Percentiles rank a stretch among this genome's conserved stretches.
Evolutionary conservation across 1,139 yeast species (phyloP).

Genomic region (Sugiyamaella grinbergsii): DNA sequence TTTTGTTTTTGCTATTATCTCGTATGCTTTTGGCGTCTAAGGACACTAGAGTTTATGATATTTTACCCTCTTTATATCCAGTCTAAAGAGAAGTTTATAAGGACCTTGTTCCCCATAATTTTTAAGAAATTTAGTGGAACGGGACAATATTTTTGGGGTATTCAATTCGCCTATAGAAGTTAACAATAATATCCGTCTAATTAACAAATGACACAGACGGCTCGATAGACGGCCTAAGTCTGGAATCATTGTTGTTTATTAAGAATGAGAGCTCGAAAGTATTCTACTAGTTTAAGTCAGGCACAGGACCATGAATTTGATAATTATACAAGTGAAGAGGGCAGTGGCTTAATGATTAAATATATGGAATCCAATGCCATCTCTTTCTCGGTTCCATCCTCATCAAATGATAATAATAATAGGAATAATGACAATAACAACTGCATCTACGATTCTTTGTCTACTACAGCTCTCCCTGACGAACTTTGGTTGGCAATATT

Average conservation of each 20-base stretch:
- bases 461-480: constrained; percentile 29
- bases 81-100: not conserved
- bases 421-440: not conserved
- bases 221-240: not conserved
- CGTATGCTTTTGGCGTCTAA: not conserved
- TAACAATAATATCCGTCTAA: too few species aligned
- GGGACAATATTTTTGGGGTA: not conserved
- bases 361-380: too few species aligned
- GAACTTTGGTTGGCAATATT: constrained; percentile 35
- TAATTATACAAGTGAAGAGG: not conserved
- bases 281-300: not conserved
- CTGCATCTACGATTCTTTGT: not conserved
- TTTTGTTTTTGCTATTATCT: not conserved
- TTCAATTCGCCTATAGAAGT: too few species aligned
- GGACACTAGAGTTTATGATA: not conserved
- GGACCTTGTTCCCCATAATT: not conserved
- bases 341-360: not conserved
- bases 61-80: not conserved
- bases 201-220: too few species aligned
- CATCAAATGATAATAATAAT: not conserved
- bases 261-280: not conserved
- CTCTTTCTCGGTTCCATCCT: too few species aligned
- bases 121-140: not conserved
- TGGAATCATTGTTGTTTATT: too few species aligned
- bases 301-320: not conserved